These are phyloP conservation scores for Camellia lanceoleosa DNA, from an alignment of 148 eudicot species.

Conservation along the genomic window DNA sequence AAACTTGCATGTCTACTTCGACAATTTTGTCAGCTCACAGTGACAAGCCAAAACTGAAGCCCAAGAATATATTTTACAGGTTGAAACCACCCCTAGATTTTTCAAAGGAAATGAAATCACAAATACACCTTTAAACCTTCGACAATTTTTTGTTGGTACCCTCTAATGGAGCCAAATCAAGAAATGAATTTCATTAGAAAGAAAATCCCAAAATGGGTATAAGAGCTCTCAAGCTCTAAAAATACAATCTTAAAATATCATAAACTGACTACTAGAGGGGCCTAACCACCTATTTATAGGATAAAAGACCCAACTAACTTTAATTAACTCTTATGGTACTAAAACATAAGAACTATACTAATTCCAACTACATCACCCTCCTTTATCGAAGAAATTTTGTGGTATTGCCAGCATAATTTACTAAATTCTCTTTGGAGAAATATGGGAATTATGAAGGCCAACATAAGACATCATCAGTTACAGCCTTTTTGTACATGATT, in stretches of 20 bases:
- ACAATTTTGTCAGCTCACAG: background rate
- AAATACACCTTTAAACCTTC: background rate
- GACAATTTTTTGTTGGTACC: too few species aligned
- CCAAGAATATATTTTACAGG: background rate
- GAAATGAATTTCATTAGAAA: too few species aligned
- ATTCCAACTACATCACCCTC: too few species aligned
- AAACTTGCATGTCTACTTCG: background rate
- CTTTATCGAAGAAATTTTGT: background rate
- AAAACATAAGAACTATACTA: too few species aligned
- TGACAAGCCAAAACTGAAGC: background rate
- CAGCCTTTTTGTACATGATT: background rate
- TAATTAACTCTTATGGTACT: too few species aligned
- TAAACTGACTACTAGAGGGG: too few species aligned
- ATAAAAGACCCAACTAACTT: too few species aligned
- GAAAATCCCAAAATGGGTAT: too few species aligned
- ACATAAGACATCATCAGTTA: background rate
- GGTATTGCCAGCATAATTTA: background rate
- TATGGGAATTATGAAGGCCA: background rate
- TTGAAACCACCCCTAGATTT: background rate
- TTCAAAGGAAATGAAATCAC: background rate
- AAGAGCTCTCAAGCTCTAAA: too few species aligned
- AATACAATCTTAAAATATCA: too few species aligned
- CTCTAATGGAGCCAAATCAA: too few species aligned
- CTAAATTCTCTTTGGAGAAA: background rate
- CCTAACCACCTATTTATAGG: too few species aligned